phyloP scores from a whole-genome alignment of 768 basidiomycete genomes.

The Astraeus odoratus region DNA sequence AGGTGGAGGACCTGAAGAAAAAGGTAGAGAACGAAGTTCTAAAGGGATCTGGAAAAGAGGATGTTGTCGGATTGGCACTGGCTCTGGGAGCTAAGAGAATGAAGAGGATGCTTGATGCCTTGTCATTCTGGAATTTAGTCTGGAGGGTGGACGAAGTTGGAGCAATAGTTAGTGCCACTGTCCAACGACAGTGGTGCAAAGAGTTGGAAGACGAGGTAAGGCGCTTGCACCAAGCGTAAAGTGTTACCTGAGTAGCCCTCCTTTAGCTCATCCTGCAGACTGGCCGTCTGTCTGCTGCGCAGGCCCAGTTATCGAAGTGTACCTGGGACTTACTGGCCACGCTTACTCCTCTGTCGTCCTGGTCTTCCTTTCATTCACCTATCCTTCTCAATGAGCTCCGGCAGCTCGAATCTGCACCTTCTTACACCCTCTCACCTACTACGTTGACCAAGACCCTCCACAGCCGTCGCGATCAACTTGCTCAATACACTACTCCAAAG shows the following conservation, averaged over 20 bases:
- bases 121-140: constrained; percentile 34
- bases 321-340: constrained; percentile 35
- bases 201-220: constrained; percentile 46
- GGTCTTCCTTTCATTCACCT: constrained; percentile 35
- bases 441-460: constrained; percentile 47
- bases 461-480: constrained; percentile 46
- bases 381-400: constrained; percentile 53
- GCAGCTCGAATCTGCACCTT: constrained; percentile 43
- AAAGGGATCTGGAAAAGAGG: constrained; percentile 19
- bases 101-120: constrained; percentile 21
- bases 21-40: constrained; percentile 34
- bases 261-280: constrained; percentile 59
- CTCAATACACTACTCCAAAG: constrained; percentile 45
- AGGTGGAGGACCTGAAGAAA: constrained; percentile 34
- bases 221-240: neutral
- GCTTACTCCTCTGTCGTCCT: constrained; percentile 28
- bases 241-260: neutral
- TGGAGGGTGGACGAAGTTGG: constrained; percentile 37
- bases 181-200: constrained; percentile 33
- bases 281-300: constrained; percentile 47
- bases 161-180: constrained; percentile 24
- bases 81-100: constrained; percentile 24
- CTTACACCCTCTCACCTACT: constrained; percentile 36
- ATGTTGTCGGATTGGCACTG: constrained; percentile 23
- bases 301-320: constrained; percentile 35